Evolutionary conservation across 331 rosid genomes (phyloP).

Genomic region (Erythrophleum ivorense): DNA sequence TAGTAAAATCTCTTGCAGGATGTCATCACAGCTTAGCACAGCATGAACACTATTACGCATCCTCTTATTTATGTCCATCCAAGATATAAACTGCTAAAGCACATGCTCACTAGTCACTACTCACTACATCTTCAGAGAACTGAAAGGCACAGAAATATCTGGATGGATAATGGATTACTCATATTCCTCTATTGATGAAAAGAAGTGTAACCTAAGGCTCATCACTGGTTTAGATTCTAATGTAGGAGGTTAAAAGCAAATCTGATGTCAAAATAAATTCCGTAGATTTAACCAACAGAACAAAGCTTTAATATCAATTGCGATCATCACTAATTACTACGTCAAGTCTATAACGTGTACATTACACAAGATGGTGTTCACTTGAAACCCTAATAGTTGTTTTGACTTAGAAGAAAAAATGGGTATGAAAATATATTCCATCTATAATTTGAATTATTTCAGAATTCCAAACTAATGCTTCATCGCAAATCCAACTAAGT

Average conservation of each 20-base stretch:
- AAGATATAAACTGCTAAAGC: conserved; percentile 44
- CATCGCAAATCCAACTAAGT: background rate
- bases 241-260: conserved; percentile 8
- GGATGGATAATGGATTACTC: background rate
- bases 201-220: background rate
- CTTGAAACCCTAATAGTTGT: background rate
- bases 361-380: background rate
- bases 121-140: conserved; percentile 30
- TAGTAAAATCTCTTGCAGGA: conserved; percentile 67
- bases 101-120: conserved; percentile 2
- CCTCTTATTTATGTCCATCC: conserved; percentile 40
- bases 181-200: conserved; percentile 17
- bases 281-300: conserved; percentile 5
- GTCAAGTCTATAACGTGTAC: background rate
- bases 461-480: background rate
- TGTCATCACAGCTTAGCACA: conserved; percentile 70
- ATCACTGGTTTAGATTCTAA: conserved; percentile 8
- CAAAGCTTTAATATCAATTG: conserved; percentile 5
- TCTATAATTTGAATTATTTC: background rate
- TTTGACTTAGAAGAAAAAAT: background rate
- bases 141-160: conserved; percentile 2
- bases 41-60: conserved; percentile 45
- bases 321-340: background rate
- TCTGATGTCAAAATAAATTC: conserved; percentile 18
- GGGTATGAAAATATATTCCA: background rate